These are phyloP conservation scores for Casaregolazyma suthepensis DNA, from an alignment of 1,139 yeast species.

Conservation along the genomic window DNA sequence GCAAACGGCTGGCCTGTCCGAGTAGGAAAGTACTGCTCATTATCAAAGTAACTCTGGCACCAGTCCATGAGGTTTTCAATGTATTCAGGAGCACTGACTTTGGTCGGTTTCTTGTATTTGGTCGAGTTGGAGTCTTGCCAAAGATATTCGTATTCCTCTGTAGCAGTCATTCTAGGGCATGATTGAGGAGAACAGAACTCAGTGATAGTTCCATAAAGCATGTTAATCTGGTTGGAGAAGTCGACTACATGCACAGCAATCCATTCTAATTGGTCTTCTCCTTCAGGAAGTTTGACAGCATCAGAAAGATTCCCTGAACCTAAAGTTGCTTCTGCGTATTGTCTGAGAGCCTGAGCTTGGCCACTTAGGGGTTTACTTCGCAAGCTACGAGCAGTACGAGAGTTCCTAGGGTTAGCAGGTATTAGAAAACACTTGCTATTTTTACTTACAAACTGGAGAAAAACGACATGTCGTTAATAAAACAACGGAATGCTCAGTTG, in stretches of 20 bases:
- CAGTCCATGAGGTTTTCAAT: constrained; percentile 90
- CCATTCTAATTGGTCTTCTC: constrained; percentile 93
- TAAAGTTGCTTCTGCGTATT: constrained; percentile 87
- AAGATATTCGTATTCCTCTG: constrained; percentile 90
- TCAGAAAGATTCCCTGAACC: constrained; percentile 89
- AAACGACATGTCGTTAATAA: constrained; percentile 18
- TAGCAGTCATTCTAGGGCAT: constrained; percentile 96
- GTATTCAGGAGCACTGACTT: constrained; percentile 88
- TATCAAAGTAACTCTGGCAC: constrained; percentile 87
- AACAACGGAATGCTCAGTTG: background rate
- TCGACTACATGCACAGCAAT: constrained; percentile 73
- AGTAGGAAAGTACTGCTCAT: constrained; percentile 83
- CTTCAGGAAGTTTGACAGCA: constrained; percentile 90
- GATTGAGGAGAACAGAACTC: constrained; percentile 90
- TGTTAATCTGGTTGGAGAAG: constrained; percentile 90
- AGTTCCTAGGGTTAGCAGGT: constrained; percentile 15
- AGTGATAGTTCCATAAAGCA: constrained; percentile 93
- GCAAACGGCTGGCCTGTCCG: constrained; percentile 80
- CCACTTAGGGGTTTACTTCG: constrained; percentile 21
- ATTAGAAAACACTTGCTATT: background rate
- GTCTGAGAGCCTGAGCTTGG: constrained; percentile 40
- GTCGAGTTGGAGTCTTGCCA: constrained; percentile 71
- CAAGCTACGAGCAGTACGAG: constrained; percentile 27
- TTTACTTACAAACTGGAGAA: constrained; percentile 20
- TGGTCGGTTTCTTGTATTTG: constrained; percentile 53